Evolutionary conservation across 2,329 filamentous ascomycete species (phyloP).

Genomic region (Aspergillus calidoustus): DNA sequence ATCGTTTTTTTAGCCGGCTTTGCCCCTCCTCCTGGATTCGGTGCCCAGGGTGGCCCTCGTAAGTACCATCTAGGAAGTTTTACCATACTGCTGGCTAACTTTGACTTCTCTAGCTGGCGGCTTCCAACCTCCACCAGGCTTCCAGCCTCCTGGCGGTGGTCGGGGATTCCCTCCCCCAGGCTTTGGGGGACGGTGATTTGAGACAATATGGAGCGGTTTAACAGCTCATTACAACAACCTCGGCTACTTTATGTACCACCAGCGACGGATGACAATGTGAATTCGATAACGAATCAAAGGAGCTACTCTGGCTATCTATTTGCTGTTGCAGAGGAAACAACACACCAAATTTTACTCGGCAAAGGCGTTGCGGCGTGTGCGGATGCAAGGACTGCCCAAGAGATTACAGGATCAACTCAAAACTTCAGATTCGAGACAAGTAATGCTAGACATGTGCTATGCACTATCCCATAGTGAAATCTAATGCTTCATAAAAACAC

Average conservation of each 20-base stretch:
- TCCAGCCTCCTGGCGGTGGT: slow-evolving; percentile 68
- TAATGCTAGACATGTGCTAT: slow-evolving; percentile 30
- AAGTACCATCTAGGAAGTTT: slow-evolving; percentile 36
- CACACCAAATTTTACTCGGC: slow-evolving; percentile 39
- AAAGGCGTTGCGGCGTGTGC: slow-evolving; percentile 49
- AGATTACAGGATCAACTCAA: slow-evolving; percentile 31
- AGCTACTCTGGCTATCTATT: slow-evolving; percentile 22
- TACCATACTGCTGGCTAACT: slow-evolving; percentile 39
- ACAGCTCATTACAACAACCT: slow-evolving; percentile 28
- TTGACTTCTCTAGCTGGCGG: slow-evolving; percentile 49
- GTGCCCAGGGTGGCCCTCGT: slow-evolving; percentile 51
- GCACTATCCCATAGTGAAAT: slow-evolving; percentile 24
- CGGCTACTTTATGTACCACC: slow-evolving; percentile 24
- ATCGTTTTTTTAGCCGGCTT: slow-evolving; percentile 46
- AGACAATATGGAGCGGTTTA: slow-evolving; percentile 25
- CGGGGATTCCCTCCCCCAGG: slow-evolving; percentile 58
- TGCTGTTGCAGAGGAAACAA: slow-evolving; percentile 29
- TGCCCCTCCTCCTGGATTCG: slow-evolving; percentile 54
- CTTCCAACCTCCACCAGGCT: slow-evolving; percentile 69
- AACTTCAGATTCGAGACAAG: slow-evolving; percentile 23
- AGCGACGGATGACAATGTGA: slow-evolving; percentile 13
- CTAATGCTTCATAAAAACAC: slow-evolving; percentile 15
- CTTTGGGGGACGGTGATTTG: slow-evolving; percentile 50
- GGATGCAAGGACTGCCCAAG: slow-evolving; percentile 39
- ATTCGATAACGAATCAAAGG: slow-evolving; percentile 14